Evolutionary conservation across 2,329 filamentous ascomycete genomes (phyloP), one percentile per base, ranked within the genome.

Genomic region (Phyllachora maydis): DNA sequence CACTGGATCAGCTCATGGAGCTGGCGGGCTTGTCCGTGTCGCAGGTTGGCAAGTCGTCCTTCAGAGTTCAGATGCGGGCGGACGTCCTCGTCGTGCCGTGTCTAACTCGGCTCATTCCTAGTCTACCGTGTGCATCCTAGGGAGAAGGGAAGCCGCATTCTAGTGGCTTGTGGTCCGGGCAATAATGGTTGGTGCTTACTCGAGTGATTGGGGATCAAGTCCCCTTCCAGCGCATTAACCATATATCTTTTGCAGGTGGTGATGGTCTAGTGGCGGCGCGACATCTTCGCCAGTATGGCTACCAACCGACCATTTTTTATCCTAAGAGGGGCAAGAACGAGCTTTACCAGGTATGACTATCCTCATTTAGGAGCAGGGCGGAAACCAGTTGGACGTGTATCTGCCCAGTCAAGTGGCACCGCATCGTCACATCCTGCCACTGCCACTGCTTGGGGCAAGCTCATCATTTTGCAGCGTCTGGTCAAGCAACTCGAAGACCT

Each of bases 1-100:
- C 81, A 8, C 65, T 98, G 26, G 88, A 95, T 42, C 88, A 98
- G 49, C 57, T 98, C 23, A 95, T 98, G 88, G 88, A 95, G 44
- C 55, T 98, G 6, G 88, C 88, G 20, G 88, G 88, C 0, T 60
- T 98, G 1, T 83, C 82, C 1, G 82, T 95, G 14, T 85, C 85
- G 8, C 82, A 95, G 56, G 82, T 76, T 23, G 70, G 81, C 83
- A 42, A 28, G 55, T 41, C 12, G 6, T 16, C 11, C 16, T n/a
- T 9, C 12, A 11, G 15, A 16, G 4, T 16, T 13, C 10, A 6
- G 9, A 6, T 11, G 6, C 6, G n/a, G 19, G 6, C 12, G 6
- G 6, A 11, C 16, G 11, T n/a, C 14, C 12, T 24, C 10, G n/a
- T 10, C n/a, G 10, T 16, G 17, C 11, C 19, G 12, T 19, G 8